Evolutionary conservation across 2,329 filamentous ascomycete genomes (phyloP).

Genomic region (Sphaerulina musiva): DNA sequence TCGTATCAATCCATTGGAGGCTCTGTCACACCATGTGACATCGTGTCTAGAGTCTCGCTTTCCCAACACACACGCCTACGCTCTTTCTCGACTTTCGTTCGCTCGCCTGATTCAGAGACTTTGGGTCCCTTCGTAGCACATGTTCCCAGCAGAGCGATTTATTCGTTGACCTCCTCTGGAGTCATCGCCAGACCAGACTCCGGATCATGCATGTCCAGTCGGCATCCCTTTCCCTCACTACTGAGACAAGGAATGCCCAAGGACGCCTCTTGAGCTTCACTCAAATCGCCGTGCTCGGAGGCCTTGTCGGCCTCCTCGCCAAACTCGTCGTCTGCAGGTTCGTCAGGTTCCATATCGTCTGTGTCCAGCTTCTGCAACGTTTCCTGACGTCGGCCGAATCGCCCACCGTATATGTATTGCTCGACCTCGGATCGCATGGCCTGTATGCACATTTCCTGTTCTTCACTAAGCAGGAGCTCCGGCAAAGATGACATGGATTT

Average conservation of each 20-base stretch:
- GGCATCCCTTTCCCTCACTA: background rate
- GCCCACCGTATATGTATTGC: background rate
- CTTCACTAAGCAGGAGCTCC: background rate
- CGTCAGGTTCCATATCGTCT: background rate
- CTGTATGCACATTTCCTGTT: background rate
- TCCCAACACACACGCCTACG: background rate
- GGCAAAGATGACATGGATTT: conserved; percentile 3
- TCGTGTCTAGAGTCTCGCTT: background rate
- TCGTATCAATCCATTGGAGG: background rate
- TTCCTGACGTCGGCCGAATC: background rate
- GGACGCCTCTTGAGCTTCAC: background rate
- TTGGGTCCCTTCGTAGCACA: too few relatives aligned
- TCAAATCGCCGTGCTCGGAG: background rate
- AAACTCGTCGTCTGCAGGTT: background rate
- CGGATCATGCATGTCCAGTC: background rate
- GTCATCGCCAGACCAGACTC: too few relatives aligned
- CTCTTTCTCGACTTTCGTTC: too few relatives aligned
- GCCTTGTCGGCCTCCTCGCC: background rate
- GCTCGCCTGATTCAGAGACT: too few relatives aligned
- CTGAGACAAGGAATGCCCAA: background rate
- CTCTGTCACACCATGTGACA: background rate
- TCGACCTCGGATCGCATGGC: conserved; percentile 4
- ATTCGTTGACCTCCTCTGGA: background rate
- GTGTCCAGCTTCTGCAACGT: background rate
- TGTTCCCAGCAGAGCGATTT: background rate